phyloP scores from a whole-genome alignment of 495 filamentous ascomycete species.

The Aspergillus coremiiformis region DNA sequence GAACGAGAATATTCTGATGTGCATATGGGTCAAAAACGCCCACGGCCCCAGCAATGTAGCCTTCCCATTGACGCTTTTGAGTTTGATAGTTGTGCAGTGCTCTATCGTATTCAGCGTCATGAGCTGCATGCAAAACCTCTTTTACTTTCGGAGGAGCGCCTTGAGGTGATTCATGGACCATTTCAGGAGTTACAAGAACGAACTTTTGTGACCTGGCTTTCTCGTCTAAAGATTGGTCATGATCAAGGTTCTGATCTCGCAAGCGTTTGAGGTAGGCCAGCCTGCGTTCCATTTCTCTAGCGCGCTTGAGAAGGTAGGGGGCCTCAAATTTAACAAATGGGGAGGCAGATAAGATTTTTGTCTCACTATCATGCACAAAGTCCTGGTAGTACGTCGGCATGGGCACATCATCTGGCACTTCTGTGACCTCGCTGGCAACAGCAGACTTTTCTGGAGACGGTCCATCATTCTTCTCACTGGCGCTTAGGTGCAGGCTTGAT shows the following conservation, averaged over 20 bases:
- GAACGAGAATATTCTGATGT: conserved; percentile 91
- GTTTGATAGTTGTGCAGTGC: conserved; percentile 90
- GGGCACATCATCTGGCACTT: conserved; percentile 74
- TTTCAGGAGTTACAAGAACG: conserved; percentile 83
- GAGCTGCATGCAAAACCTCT: conserved; percentile 88
- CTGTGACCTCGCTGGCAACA: conserved; percentile 38
- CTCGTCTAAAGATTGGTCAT: conserved; percentile 48
- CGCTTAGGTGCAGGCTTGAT: conserved; percentile 5
- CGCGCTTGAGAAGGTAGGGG: conserved; percentile 85
- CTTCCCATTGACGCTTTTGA: conserved; percentile 92
- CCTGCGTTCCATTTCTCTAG: conserved; percentile 81
- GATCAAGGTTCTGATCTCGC: conserved; percentile 63
- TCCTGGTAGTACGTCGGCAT: conserved; percentile 90
- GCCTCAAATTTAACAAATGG: conserved; percentile 93
- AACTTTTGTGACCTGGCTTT: conserved; percentile 63
- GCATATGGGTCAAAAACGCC: conserved; percentile 88
- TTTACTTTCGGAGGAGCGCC: conserved; percentile 75
- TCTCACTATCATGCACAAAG: conserved; percentile 86
- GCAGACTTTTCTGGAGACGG: conserved; percentile 11
- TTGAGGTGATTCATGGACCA: conserved; percentile 76
- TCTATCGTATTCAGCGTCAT: conserved; percentile 94
- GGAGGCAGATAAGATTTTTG: conserved; percentile 88
- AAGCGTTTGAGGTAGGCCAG: conserved; percentile 72
- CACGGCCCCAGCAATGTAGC: conserved; percentile 65
- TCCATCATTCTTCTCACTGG: conserved; percentile 15